Percentiles rank a stretch among this genome's conserved stretches.
Conservation (phyloP, 1,284 basidiomycete genomes). For the Fomitiporia mediterranea region DNA sequence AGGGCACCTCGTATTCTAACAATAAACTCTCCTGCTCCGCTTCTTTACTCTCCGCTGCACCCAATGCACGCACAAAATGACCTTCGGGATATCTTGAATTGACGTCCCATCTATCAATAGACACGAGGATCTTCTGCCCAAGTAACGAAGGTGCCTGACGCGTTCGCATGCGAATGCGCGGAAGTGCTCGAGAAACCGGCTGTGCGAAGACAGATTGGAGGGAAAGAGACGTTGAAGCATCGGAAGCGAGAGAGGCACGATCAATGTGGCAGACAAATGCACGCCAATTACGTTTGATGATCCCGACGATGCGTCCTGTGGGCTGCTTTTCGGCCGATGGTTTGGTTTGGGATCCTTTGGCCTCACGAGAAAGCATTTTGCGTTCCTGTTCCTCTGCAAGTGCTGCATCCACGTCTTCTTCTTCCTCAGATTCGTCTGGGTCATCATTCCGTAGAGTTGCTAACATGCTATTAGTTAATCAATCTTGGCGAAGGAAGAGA, state of each 20-base stretch:
- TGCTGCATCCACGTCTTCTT: slow-evolving; percentile 46
- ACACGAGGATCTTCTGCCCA: slow-evolving; percentile 93
- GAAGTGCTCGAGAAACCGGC: slow-evolving; percentile 87
- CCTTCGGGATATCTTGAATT: slow-evolving; percentile 94
- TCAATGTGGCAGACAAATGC: slow-evolving; percentile 98
- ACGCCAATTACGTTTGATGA: slow-evolving; percentile 95
- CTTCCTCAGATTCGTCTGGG: slow-evolving; percentile 72
- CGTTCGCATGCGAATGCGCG: slow-evolving; percentile 91
- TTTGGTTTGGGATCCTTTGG: slow-evolving; percentile 32
- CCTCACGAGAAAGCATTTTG: slow-evolving; percentile 35
- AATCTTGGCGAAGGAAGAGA: slow-evolving; percentile 19
- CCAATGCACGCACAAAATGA: slow-evolving; percentile 93
- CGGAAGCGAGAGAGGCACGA: slow-evolving; percentile 78
- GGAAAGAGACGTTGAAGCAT: slow-evolving; percentile 75
- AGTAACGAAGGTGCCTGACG: slow-evolving; percentile 88
- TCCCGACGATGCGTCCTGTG: slow-evolving; percentile 88
- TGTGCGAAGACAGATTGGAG: slow-evolving; percentile 94
- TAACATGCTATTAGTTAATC: slow-evolving; percentile 27
- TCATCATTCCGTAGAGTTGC: slow-evolving; percentile 88
- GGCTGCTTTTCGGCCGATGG: slow-evolving; percentile 65
- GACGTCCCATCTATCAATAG: slow-evolving; percentile 89
- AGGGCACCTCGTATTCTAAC: slow-evolving; percentile 95
- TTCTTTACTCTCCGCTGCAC: slow-evolving; percentile 90
- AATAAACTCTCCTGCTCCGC: slow-evolving; percentile 94
- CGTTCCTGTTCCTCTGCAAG: slow-evolving; percentile 47